Conservation (phyloP, 768 basidiomycete species). For the Lactifluus rugatus region DNA sequence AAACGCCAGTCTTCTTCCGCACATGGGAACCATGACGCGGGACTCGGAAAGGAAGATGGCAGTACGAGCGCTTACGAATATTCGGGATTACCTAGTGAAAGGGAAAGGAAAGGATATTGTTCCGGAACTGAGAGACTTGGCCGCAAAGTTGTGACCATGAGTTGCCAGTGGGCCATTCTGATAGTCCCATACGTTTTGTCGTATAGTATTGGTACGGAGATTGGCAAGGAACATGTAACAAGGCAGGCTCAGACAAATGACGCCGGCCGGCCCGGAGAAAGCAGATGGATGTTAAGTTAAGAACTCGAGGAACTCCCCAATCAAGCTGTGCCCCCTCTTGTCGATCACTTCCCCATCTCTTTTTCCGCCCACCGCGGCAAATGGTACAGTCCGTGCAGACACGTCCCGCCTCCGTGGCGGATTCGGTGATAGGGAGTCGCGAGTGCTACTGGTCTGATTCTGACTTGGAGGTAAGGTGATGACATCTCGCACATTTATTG, state of each 20-base stretch:
- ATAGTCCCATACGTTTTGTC: too few relatives aligned
- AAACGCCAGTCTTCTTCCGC: slow-evolving; percentile 78
- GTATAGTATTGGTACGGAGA: background rate
- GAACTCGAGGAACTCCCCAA: too few relatives aligned
- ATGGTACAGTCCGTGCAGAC: slow-evolving; percentile 12
- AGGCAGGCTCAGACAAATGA: too few relatives aligned
- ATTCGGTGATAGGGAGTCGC: background rate
- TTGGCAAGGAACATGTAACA: background rate
- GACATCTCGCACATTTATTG: background rate
- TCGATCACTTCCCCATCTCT: too few relatives aligned
- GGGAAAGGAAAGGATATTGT: slow-evolving; percentile 63
- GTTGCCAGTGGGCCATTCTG: too few relatives aligned
- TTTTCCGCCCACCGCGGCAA: background rate
- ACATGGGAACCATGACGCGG: slow-evolving; percentile 83
- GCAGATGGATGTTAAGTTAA: too few relatives aligned
- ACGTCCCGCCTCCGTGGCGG: slow-evolving; percentile 14
- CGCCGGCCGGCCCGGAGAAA: slow-evolving; percentile 6
- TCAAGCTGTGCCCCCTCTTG: too few relatives aligned
- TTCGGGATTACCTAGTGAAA: slow-evolving; percentile 55
- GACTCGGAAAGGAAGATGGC: slow-evolving; percentile 81
- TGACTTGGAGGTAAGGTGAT: slow-evolving; percentile 7
- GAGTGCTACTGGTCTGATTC: slow-evolving; percentile 6
- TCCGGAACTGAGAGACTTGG: slow-evolving; percentile 35
- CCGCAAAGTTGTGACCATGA: slow-evolving; percentile 11
- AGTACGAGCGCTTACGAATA: slow-evolving; percentile 68